A percentile compares a stretch with the other conserved stretches of the same genome.
These are phyloP conservation scores for Phalaenopsis equestris DNA, from an alignment of 106 monocot species.

Conservation along the genomic window DNA sequence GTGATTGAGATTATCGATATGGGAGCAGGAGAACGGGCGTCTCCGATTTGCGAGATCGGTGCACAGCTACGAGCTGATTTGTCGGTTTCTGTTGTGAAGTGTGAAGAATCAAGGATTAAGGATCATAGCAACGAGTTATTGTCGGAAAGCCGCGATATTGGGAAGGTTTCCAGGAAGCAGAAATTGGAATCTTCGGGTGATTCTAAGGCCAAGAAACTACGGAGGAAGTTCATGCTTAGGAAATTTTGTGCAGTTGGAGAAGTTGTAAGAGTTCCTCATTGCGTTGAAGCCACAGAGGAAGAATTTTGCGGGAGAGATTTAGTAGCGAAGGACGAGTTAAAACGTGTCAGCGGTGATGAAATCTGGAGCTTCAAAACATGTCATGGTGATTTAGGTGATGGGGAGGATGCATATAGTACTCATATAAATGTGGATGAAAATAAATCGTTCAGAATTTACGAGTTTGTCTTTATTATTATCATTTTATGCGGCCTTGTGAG, in stretches of 20 bases:
- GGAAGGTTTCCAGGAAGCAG: not conserved
- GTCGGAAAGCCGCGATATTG: constrained; percentile 6
- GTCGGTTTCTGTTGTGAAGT: not conserved
- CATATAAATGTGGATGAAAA: not conserved
- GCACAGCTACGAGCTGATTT: not conserved
- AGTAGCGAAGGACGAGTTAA: not conserved
- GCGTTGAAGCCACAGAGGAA: constrained; percentile 2
- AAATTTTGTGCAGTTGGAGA: constrained; percentile 2
- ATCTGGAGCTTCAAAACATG: constrained; percentile 5
- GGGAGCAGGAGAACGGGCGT: constrained; percentile 7
- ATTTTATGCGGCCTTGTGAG: constrained; percentile 42
- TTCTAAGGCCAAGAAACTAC: constrained; percentile 21
- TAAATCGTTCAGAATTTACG: not conserved
- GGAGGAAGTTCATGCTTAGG: constrained; percentile 21
- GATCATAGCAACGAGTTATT: not conserved
- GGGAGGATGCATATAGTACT: no score
- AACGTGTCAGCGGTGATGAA: not conserved
- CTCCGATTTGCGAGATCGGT: constrained; percentile 10
- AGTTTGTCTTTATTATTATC: constrained; percentile 22
- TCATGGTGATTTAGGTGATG: not conserved
- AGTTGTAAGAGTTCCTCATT: constrained; percentile 1
- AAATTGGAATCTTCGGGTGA: constrained; percentile 3
- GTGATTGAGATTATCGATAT: constrained; percentile 2
- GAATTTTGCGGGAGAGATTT: not conserved
- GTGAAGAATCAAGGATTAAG: not conserved